Percentiles rank a stretch among this genome's conserved stretches.
Conservation (phyloP, 441 rosid genomes). For the Corymbia calophylla region DNA sequence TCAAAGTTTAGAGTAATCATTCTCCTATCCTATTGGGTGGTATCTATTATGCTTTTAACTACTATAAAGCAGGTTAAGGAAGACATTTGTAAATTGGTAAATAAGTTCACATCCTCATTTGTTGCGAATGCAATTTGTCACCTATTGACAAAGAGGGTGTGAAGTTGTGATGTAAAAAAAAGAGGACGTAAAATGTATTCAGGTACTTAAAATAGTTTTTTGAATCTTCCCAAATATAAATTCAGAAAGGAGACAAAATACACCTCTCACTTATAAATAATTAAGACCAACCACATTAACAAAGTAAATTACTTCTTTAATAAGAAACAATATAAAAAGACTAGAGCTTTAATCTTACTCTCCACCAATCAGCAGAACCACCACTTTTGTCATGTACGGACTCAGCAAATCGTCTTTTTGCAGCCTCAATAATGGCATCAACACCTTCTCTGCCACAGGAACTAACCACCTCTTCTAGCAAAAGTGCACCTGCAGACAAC, state of each 20-base stretch:
- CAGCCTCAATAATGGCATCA: constrained; percentile 63
- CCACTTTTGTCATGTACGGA: constrained; percentile 66
- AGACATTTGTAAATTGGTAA: not conserved
- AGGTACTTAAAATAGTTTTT: not conserved
- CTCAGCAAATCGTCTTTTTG: constrained; percentile 56
- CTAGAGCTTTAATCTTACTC: constrained; percentile 37
- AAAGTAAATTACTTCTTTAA: not conserved
- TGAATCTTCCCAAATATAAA: not conserved
- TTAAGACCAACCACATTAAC: not conserved
- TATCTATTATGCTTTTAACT: not conserved
- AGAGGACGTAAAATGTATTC: not conserved
- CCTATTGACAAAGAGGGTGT: not conserved
- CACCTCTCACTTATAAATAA: not conserved
- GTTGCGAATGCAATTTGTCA: not conserved
- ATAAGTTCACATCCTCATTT: not conserved
- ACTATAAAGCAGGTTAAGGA: not conserved
- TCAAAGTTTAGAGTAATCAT: not conserved
- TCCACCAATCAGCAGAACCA: constrained; percentile 87
- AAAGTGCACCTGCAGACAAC: constrained; percentile 60
- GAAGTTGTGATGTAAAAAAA: not conserved
- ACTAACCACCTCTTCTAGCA: constrained; percentile 78
- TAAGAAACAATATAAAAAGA: constrained; percentile 2
- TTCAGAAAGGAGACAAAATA: not conserved
- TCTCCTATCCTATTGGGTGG: not conserved
- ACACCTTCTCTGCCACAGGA: constrained; percentile 73